These are phyloP conservation scores for Collybiopsis luxurians DNA, from an alignment of 768 basidiomycete species.

Conservation along the genomic window DNA sequence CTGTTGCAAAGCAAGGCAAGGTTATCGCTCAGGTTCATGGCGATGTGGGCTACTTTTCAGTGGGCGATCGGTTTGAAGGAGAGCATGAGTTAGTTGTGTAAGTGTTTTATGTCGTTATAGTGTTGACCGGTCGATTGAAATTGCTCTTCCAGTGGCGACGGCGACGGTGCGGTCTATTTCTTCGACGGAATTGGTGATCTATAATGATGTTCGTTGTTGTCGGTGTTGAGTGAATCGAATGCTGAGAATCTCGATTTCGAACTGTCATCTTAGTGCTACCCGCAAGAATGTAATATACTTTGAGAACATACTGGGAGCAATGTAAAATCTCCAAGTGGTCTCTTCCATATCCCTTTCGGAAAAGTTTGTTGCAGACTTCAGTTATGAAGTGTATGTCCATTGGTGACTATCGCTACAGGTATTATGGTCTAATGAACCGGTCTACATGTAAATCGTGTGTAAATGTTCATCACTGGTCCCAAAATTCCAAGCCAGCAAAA, in stretches of 20 bases:
- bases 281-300: too few species aligned
- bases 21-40: conserved; percentile 51
- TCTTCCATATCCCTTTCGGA: too few species aligned
- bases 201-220: not conserved
- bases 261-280: too few species aligned
- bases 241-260: too few species aligned
- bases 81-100: conserved; percentile 64
- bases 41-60: conserved; percentile 56
- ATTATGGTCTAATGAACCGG: not conserved
- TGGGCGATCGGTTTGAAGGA: conserved; percentile 51
- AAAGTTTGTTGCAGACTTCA: too few species aligned
- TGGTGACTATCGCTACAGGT: too few species aligned
- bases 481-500: not conserved
- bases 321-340: too few species aligned
- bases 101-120: conserved; percentile 15
- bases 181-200: conserved; percentile 6
- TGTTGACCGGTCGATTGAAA: not conserved
- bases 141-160: conserved; percentile 12
- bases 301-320: too few species aligned
- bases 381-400: too few species aligned
- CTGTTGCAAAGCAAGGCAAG: conserved; percentile 38
- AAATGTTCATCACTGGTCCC: too few species aligned
- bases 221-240: too few species aligned
- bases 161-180: conserved; percentile 6
- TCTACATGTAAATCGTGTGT: not conserved